Percentiles rank a stretch among this genome's conserved stretches.
Conservation (phyloP, 2,329 filamentous ascomycete genomes). For the Curvularia lunata region DNA sequence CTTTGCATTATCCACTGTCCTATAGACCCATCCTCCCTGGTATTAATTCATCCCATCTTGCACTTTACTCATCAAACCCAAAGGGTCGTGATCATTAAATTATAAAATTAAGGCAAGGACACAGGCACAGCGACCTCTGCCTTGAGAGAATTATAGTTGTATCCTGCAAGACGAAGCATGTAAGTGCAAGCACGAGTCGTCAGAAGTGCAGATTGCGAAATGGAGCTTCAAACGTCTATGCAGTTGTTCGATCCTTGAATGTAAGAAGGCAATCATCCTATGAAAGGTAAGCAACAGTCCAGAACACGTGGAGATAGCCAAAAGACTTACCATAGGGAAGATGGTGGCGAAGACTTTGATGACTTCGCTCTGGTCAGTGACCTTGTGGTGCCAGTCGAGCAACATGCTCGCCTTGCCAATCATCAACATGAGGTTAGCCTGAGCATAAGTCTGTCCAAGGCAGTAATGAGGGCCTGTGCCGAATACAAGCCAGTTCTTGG, state of each 20-base stretch:
- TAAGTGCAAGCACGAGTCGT: slow-evolving; percentile 34
- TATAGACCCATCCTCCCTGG: slow-evolving; percentile 6
- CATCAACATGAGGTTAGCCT: slow-evolving; percentile 85
- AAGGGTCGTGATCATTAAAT: slow-evolving; percentile 37
- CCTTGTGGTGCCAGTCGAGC: slow-evolving; percentile 88
- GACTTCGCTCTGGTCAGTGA: slow-evolving; percentile 84
- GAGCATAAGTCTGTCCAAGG: slow-evolving; percentile 89
- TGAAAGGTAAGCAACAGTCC: slow-evolving; percentile 23
- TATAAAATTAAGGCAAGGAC: slow-evolving; percentile 33
- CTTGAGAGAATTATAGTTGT: slow-evolving; percentile 25
- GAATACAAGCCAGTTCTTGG: slow-evolving; percentile 97
- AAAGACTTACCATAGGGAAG: slow-evolving; percentile 81
- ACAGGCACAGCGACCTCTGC: slow-evolving; percentile 15
- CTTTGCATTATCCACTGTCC: slow-evolving; percentile 23
- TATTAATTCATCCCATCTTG: slow-evolving; percentile 22
- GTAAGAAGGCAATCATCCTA: slow-evolving; percentile 85
- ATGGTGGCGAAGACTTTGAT: slow-evolving; percentile 99
- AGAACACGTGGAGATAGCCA: slow-evolving; percentile 3
- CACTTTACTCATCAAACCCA: slow-evolving; percentile 25
- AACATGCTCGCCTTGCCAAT: slow-evolving; percentile 87
- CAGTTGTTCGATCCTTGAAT: slow-evolving; percentile 58
- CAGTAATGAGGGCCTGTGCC: slow-evolving; percentile 97
- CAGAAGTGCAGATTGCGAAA: slow-evolving; percentile 31
- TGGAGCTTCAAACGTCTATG: slow-evolving; percentile 22
- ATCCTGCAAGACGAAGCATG: slow-evolving; percentile 20